These are phyloP conservation scores for Phycomyces blakesleeanus DNA, from an alignment of 192 early-diverging fungal genomes.

Conservation along the genomic window DNA sequence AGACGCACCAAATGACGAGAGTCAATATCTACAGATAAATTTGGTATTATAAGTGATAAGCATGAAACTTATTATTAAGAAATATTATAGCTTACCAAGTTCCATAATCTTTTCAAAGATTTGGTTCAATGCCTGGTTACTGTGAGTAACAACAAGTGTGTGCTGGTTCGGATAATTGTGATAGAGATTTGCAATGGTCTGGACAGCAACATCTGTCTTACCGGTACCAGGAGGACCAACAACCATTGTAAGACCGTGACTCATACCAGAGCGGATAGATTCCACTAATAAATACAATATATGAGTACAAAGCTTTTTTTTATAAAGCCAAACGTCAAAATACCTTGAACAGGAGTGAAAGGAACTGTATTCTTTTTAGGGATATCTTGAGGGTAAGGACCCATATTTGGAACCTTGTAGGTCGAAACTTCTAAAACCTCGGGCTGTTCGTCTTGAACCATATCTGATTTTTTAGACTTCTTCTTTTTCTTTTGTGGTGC, in stretches of 20 bases:
- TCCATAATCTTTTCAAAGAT: conserved; percentile 94
- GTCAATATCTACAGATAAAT: conserved; percentile 68
- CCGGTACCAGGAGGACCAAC: conserved; percentile 99
- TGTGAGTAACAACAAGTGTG: conserved; percentile 91
- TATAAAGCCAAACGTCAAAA: not conserved
- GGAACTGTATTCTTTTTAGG: conserved; percentile 67
- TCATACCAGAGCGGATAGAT: conserved; percentile 83
- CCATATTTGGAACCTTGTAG: conserved; percentile 63
- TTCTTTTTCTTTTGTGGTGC: conserved; percentile 33
- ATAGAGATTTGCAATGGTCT: conserved; percentile 94
- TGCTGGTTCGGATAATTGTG: conserved; percentile 88
- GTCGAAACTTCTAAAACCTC: conserved; percentile 58
- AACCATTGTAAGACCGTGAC: conserved; percentile 85
- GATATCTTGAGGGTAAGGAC: conserved; percentile 70
- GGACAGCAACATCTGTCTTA: conserved; percentile 97
- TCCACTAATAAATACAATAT: conserved; percentile 45
- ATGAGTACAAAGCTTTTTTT: not conserved
- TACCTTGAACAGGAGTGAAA: conserved; percentile 85
- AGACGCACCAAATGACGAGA: conserved; percentile 90
- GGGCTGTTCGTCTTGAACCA: conserved; percentile 25
- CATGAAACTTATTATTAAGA: not conserved
- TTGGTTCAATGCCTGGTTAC: conserved; percentile 98
- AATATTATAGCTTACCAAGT: conserved; percentile 29
- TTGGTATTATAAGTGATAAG: too few species aligned
- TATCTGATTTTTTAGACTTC: conserved; percentile 43